Evolutionary conservation across 108 stramenopile genomes (phyloP), one percentile per base, ranked within the genome.

Genomic region (Asterionellopsis glacialis): DNA sequence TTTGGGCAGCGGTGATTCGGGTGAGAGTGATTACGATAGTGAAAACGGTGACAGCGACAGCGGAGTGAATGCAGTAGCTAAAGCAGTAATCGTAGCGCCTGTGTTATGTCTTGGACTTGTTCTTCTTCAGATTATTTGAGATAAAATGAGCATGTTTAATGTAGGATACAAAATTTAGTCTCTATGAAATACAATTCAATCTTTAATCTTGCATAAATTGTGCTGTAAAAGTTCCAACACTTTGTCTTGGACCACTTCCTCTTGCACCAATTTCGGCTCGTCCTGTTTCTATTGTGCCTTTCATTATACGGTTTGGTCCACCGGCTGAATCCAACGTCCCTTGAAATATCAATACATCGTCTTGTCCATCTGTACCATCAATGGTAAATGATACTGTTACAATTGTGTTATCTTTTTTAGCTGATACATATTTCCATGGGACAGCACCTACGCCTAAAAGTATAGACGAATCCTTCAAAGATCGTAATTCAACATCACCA

Each of bases 181-280:
- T n/a, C n/a, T n/a, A n/a, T n/a, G n/a, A n/a, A n/a, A n/a, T n/a
- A n/a, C n/a, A n/a, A n/a, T 48, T 48, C 2, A 19, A 19, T 48
- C 21, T 19, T 21, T 45, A 9, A 10, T 23, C 18, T 41, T 22
- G 18, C 22, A 15, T 55, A 13, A 55, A 18, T 55, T 1, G 12
- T 18, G 57, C 57, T 55, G 28, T 9, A 50, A 27, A 23, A 52
- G 51, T 53, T 42, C 21, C 41, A 59, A 57, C 44, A 7, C 41
- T 42, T 40, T 63, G 41, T 13, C 33, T 24, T 1, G 45, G 59
- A 18, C 64, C 65, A 53, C 24, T 52, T 24, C 50, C 62, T 53
- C 24, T 42, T n/a, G 43, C 59, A 7, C 43, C 59, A 60, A 60
- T 60, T 45, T 60, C 59, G 7, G 41, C 59, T 19, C 41, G 24